Evolutionary conservation across 257 asterid species (phyloP).

Genomic region (Lavandula angustifolia): DNA sequence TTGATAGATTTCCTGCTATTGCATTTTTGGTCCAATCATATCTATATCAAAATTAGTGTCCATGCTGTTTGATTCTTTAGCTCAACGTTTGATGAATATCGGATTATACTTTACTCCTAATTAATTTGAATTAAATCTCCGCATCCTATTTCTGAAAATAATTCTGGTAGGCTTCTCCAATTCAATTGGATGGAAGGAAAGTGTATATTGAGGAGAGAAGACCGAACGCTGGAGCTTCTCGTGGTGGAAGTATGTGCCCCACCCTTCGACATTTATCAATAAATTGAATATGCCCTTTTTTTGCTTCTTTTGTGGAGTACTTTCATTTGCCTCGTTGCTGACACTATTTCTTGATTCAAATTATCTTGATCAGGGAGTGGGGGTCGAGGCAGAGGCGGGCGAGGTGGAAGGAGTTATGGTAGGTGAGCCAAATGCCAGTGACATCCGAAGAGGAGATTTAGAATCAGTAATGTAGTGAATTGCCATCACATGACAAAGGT

Average conservation of each 20-base stretch:
- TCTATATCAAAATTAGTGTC: not conserved
- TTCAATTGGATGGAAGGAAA: constrained; percentile 63
- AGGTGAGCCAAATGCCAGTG: constrained; percentile 37
- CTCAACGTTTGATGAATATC: not conserved
- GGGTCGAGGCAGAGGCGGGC: constrained; percentile 64
- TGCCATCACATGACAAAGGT: constrained; percentile 19
- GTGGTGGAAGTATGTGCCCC: constrained; percentile 71
- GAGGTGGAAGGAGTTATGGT: constrained; percentile 61
- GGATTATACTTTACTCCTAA: not conserved
- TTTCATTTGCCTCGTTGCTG: not conserved
- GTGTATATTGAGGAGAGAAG: constrained; percentile 81
- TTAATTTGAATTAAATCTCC: constrained; percentile 15
- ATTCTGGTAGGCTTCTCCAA: constrained; percentile 66
- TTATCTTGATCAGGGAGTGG: constrained; percentile 54
- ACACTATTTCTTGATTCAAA: constrained; percentile 7
- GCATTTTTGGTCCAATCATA: not conserved
- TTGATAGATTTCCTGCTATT: constrained; percentile 4
- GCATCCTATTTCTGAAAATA: not conserved
- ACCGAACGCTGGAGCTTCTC: constrained; percentile 51
- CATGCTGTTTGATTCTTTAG: not conserved
- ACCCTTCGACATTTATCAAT: constrained; percentile 2
- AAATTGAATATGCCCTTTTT: not conserved
- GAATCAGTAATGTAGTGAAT: constrained; percentile 40
- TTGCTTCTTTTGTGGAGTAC: not conserved
- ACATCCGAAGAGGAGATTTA: constrained; percentile 28